Base-by-base conservation (phyloP, 768 basidiomycete species). In the Galerina marginata region DNA sequence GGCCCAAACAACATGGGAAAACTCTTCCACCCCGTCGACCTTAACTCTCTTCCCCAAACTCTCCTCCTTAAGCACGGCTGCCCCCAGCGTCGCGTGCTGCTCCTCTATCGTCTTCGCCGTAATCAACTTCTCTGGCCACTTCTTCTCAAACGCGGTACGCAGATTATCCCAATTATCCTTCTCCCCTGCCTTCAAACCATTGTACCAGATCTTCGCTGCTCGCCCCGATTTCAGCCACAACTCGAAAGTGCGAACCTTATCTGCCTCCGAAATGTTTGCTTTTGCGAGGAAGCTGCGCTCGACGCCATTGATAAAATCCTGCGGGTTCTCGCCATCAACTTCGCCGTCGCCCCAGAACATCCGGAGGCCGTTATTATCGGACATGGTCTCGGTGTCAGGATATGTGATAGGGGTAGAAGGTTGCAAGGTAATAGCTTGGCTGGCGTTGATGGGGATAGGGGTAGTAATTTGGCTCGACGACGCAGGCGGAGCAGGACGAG, bases 1-100 rank as follows among this genome's bases (percentile, higher is more conserved):
- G 2, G 69, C 71, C 68, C 69, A 72, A 15, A 59, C 62, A 5
- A 70, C 52, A 44, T 72, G 68, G 4, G 64, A 51, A 9, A 57
- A 65, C 43, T 60, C 67, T 46, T 72, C 67, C 7, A 60, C 48
- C 1, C 67, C 66, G 15, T 62, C 61, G 1, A 52, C 45, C 51
- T 43, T 62, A 7, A 64, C 62, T 39, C 52, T 57, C 53, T 60
- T 67, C 45, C 65, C 64, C n/a, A 69, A 25, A 2, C 65, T 53
- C n/a, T 56, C 48, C 15, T 58, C 56, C 51, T 43, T 59, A 36
- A 67, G 16, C 44, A 55, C 61, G 2, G 61, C 40, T 10, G 39
- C 51, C 10, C n/a, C 52, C 9, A 71, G 37, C 20, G 40, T 11
- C 4, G 54, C 59, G 26, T 61, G 53, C 50, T 60, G 53, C 52